Evolutionary conservation across 306 rosid species (phyloP).

Genomic region (Citrullus amarus): DNA sequence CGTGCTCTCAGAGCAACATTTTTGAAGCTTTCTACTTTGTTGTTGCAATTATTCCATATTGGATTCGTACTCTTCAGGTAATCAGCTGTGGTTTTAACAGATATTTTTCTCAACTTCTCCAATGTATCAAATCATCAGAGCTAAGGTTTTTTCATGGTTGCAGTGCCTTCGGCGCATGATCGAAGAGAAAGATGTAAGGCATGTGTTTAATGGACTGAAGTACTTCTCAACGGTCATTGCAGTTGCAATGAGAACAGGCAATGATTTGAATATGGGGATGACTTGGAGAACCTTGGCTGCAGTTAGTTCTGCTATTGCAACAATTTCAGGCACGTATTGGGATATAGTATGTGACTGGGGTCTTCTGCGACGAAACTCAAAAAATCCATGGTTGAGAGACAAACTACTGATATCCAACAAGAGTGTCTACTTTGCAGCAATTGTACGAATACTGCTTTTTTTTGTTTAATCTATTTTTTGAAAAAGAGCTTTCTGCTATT

Average conservation of each 20-base stretch:
- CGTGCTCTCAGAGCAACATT: constrained; percentile 32
- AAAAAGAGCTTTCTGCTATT: neutral
- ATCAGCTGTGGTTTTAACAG: neutral
- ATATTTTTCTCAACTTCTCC: neutral
- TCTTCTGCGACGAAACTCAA: constrained; percentile 31
- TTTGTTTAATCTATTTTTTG: neutral
- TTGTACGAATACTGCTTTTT: neutral
- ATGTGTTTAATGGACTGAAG: constrained; percentile 33
- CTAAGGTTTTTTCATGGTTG: neutral
- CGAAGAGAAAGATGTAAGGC: constrained; percentile 36
- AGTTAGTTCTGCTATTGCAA: constrained; percentile 27
- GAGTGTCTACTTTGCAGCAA: constrained; percentile 23
- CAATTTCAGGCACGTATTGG: constrained; percentile 36
- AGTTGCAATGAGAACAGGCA: constrained; percentile 35
- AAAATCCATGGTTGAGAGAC: constrained; percentile 62
- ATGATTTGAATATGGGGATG: constrained; percentile 18
- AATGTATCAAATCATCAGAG: neutral
- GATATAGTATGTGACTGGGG: constrained; percentile 57
- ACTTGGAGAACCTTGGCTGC: constrained; percentile 22
- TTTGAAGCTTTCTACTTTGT: constrained; percentile 41
- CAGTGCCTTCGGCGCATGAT: constrained; percentile 42
- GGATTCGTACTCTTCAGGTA: constrained; percentile 73
- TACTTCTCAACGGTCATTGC: constrained; percentile 36
- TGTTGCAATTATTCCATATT: constrained; percentile 62
- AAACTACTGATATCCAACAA: constrained; percentile 39